Base-by-base conservation (phyloP, 2,329 filamentous ascomycete genomes). In the Colletotrichum sidae region DNA sequence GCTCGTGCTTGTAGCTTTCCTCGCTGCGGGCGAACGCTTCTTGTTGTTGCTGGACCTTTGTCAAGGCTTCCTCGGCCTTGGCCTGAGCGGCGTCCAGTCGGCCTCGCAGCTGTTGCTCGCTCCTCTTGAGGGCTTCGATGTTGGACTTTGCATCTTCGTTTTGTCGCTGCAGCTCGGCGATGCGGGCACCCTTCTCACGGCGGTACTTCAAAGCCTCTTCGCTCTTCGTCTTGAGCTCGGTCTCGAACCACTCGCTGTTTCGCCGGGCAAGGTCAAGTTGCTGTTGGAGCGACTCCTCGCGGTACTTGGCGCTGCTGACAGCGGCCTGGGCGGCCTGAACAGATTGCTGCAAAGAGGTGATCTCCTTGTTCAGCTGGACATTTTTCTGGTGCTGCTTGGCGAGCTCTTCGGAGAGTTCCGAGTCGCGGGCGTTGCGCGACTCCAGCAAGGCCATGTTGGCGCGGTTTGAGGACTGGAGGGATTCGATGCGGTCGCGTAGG, bases 231-330 rank as follows among this genome's bases (percentile, higher is more conserved):
- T 97, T 95, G 25, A 98, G 86, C 77, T 99, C 96, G 46, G 86
- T 89, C 74, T 97, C 93, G 60, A 96, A 91, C 92, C 94, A 99
- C 72, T 98, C 95, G 69, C 93, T 92, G 80, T 94, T 97, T 73
- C 91, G 92, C 75, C 93, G 94, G 15, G 95, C 88, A 60, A 96
- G 84, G 46, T 97, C 93, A 41, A 98, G 85, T 76, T 98, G 94
- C 76, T 97, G 94, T 77, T 96, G 90, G 11, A 98, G 82, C 37
- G 90, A 92, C 74, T 97, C 93, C 76, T 97, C 94, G 69, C 92
- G 90, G 82, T 97, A 97, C 72, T 94, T 96, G 68, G 94, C 89
- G 64, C 89, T 93, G 45, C 90, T 93, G 2, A 91, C 88, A 33
- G 92, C 88, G 34, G 92, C 92, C 75, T 94, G 92, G 33, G 94